Evolutionary conservation across 2,329 filamentous ascomycete genomes (phyloP).

Genomic region (Fusarium chuoi): DNA sequence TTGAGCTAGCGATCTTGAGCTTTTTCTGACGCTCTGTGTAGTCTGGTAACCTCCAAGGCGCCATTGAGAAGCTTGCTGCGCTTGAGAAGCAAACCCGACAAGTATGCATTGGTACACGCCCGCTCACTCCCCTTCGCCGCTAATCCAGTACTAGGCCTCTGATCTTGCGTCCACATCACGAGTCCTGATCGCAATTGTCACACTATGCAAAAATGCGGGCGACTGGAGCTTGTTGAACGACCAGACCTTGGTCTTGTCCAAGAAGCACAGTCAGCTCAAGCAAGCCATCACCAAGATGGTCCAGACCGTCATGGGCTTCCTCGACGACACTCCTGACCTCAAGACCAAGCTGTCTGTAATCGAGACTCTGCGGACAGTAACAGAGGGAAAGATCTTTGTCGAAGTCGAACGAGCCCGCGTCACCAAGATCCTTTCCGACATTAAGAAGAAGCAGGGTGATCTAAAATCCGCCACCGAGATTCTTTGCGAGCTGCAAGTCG

Average conservation of each 20-base stretch:
- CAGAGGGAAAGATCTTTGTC: slow-evolving; percentile 99
- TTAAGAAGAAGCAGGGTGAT: slow-evolving; percentile 96
- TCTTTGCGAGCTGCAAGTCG: slow-evolving; percentile 96
- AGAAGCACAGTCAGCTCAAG: slow-evolving; percentile 99
- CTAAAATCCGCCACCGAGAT: slow-evolving; percentile 90
- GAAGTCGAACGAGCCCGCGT: slow-evolving; percentile 97
- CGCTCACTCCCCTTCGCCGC: slow-evolving; percentile 23
- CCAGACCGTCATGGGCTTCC: slow-evolving; percentile 91
- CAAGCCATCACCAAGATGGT: slow-evolving; percentile 99
- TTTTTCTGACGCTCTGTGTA: slow-evolving; percentile 55
- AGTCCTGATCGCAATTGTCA: slow-evolving; percentile 87
- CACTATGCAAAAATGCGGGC: slow-evolving; percentile 89
- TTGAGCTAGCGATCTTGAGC: background rate
- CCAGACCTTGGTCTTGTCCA: slow-evolving; percentile 93
- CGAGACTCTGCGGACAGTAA: slow-evolving; percentile 94
- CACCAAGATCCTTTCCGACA: slow-evolving; percentile 93
- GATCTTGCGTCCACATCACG: slow-evolving; percentile 96
- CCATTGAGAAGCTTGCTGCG: slow-evolving; percentile 90
- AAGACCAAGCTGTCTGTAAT: slow-evolving; percentile 94
- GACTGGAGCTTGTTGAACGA: slow-evolving; percentile 97
- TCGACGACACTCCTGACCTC: slow-evolving; percentile 84
- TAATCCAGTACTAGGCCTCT: slow-evolving; percentile 72
- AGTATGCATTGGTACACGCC: slow-evolving; percentile 62
- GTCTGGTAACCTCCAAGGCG: slow-evolving; percentile 76
- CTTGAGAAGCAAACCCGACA: slow-evolving; percentile 98